Base-by-base conservation (phyloP, 2,329 filamentous ascomycete species). In the Aspergillus sojae region DNA sequence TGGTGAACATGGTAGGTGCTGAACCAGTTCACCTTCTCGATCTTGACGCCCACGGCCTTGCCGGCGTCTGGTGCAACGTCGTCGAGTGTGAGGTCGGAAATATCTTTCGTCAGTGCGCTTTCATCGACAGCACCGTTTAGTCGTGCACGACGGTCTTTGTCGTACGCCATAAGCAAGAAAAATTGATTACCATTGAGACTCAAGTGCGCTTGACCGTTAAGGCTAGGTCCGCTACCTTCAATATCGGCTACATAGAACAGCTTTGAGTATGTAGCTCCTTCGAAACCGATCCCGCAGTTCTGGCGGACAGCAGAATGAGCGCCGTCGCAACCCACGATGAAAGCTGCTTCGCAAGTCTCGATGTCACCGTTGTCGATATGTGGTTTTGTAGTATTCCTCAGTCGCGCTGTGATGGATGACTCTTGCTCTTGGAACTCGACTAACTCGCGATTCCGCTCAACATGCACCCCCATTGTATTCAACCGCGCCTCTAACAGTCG, bases 311-410 rank as follows among this genome's bases (percentile, higher is more conserved):
- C 78, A 0, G 82, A 85, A 21, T 81, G 80, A 0, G 83, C 81
- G 1, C 85, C 85, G 46, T 87, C 85, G 6, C 84, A 84, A 1
- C 83, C 85, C 3, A 85, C 78, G 4, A 80, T 79, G 59, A 83
- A 87, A 11, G 59, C 72, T 68, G 65, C 76, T 70, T 65, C 72
- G 70, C 58, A 81, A 26, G 57, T 67, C 34, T 69, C 63, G 36
- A 76, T 70, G 21, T 64, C 71, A 0, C 65, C 66, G 21, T 67
- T 56, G n/a, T 45, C 34, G 45, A 48, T 34, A 1, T 19, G 2
- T 11, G 3, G 7, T 12, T 64, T 50, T 10, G 21, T 60, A 1
- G 53, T 26, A 30, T 68, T 60, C 5, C 54, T 62, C 12, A 72
- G 34, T 11, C 68, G 65, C 7, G 71, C 75, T 3, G 64, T 66